phyloP scores from a whole-genome alignment of 768 basidiomycete species.

The Tulasnella sp. region DNA sequence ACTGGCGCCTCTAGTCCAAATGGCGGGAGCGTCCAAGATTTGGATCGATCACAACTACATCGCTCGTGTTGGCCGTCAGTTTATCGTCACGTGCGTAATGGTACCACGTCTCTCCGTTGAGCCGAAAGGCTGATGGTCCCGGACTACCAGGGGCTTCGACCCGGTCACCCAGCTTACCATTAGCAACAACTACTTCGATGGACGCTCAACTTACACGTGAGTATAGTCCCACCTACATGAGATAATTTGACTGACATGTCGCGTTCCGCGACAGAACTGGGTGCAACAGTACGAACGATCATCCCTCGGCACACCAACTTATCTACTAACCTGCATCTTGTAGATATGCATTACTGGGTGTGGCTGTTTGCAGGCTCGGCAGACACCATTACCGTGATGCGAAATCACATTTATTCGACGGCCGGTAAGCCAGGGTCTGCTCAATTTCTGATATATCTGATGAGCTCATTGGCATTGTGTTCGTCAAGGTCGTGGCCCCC shows the following conservation, averaged over 20 bases:
- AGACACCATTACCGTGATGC: not conserved
- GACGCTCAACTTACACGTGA: not conserved
- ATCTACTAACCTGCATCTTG: not conserved
- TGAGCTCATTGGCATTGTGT: not conserved
- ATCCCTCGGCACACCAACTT: not conserved
- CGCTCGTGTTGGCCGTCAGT: not conserved
- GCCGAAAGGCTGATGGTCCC: too few relatives aligned
- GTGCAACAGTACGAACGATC: not conserved
- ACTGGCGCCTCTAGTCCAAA: not conserved
- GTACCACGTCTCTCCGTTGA: too few relatives aligned
- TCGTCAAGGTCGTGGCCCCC: not conserved
- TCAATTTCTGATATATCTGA: not conserved
- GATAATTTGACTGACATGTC: not conserved
- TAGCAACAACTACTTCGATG: constrained; percentile 5
- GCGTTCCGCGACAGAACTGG: not conserved
- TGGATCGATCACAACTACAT: not conserved
- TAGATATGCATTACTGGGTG: not conserved
- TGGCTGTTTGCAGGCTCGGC: not conserved
- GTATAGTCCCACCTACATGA: not conserved
- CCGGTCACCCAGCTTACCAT: not conserved
- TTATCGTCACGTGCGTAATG: not conserved
- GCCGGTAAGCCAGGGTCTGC: not conserved
- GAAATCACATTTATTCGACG: not conserved
- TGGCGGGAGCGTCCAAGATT: not conserved
- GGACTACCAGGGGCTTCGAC: constrained; percentile 3